Base-by-base conservation (phyloP, 768 basidiomycete genomes). In the Lentinus brumalis region DNA sequence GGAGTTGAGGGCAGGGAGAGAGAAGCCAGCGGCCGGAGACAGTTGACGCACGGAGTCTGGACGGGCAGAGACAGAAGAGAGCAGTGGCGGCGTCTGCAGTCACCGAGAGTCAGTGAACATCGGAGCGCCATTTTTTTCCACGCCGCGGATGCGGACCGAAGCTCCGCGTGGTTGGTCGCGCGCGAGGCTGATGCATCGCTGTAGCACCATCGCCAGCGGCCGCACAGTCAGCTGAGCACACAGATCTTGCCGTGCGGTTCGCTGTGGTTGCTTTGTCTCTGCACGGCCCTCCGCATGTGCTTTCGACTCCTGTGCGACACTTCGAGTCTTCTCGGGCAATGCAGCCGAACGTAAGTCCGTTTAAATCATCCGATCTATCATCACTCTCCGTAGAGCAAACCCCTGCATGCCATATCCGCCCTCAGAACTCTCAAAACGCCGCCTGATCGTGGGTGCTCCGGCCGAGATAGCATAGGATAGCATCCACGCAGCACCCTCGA, bases 391-490 rank as follows among this genome's bases (percentile, higher is more conserved):
- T 45, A 56, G 5, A 31, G 6, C 50, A 31, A 30, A 50, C 29
- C 40, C 57, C 38, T 32, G 45, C 21, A 51, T 63, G 35, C 62
- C 62, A 21, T n/a, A 56, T 59, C n/a, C 40, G 62, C 57, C 38
- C 26, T n/a, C 21, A 21, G n/a, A 40, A n/a, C 21, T 42, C 46
- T 49, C 32, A 51, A 26, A 58, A 51, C 16, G 18, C 52, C 18
- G n/a, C 41, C 59, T 59, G 53, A 61, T 57, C 26, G 41, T 14
- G 21, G 38, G 51, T 62, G 66, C 59, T 67, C 66, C 66, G 66
- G 66, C 66, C 66, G 66, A 41, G 63, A 64, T 67, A 64, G 59
- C 59, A 54, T 53, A 63, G 35, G 63, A 64, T 67, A 64, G 59
- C 59, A 54, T 53, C 31, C 39, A 32, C 46, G 29, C 46, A 38